These are phyloP conservation scores for Tricholoma terreum DNA, from an alignment of 768 basidiomycete genomes.

Conservation along the genomic window DNA sequence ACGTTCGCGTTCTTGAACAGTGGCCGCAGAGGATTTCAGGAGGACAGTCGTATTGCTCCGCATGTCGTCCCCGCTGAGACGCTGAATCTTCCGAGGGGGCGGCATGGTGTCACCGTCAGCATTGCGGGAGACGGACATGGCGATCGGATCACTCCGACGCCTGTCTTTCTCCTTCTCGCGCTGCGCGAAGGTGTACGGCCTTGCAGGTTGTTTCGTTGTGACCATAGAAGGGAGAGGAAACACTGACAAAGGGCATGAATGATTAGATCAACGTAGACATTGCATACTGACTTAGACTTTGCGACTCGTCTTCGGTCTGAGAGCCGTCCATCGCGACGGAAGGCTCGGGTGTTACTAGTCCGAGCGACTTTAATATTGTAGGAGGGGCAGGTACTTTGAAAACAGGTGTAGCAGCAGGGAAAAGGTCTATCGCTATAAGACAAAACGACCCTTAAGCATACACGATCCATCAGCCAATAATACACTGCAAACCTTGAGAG, in stretches of 20 bases:
- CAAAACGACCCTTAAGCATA: background rate
- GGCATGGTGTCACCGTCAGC: conserved; percentile 10
- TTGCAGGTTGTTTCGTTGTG: conserved; percentile 4
- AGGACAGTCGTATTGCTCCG: background rate
- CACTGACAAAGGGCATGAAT: background rate
- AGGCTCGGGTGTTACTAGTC: background rate
- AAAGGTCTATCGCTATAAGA: conserved; percentile 4
- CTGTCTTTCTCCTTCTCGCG: background rate
- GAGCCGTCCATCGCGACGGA: conserved; percentile 10
- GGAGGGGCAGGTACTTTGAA: conserved; percentile 11
- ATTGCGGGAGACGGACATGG: conserved; percentile 17
- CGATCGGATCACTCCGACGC: background rate
- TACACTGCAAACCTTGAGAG: conserved; percentile 30
- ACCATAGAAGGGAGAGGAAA: background rate
- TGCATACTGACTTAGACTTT: conserved; percentile 17
- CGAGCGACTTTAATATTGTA: background rate
- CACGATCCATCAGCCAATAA: too few species aligned
- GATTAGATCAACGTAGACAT: too few species aligned
- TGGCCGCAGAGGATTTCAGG: background rate
- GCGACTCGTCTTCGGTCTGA: conserved; percentile 19
- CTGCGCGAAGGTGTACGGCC: background rate
- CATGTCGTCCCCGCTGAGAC: conserved; percentile 5
- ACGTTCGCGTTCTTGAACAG: background rate
- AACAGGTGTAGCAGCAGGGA: background rate
- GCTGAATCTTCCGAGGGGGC: conserved; percentile 11